Evolutionary conservation across 495 filamentous ascomycete genomes (phyloP).

Genomic region (Bryoglossum gracile): DNA sequence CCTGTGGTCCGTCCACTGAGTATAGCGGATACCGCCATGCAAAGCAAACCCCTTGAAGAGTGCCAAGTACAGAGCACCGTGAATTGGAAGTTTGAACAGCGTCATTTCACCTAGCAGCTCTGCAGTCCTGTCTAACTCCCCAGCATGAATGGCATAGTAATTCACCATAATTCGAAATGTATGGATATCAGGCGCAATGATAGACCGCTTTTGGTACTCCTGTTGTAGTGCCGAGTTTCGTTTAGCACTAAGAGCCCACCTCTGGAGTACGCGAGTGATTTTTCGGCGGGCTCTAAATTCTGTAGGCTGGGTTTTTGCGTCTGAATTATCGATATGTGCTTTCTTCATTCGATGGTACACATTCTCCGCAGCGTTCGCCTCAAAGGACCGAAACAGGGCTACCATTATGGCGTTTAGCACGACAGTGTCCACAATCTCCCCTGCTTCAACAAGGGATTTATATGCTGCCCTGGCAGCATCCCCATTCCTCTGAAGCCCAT

Average conservation of each 20-base stretch:
- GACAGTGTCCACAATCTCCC: slow-evolving; percentile 81
- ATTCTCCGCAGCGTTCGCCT: slow-evolving; percentile 62
- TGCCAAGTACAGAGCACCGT: slow-evolving; percentile 55
- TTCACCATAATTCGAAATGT: slow-evolving; percentile 62
- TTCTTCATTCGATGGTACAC: slow-evolving; percentile 77
- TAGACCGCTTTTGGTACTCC: slow-evolving; percentile 45
- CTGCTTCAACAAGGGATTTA: slow-evolving; percentile 64
- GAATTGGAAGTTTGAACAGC: slow-evolving; percentile 43
- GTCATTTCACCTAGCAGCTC: slow-evolving; percentile 61
- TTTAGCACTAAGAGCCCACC: slow-evolving; percentile 38
- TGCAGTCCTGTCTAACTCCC: slow-evolving; percentile 49
- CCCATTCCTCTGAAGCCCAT: slow-evolving; percentile 62
- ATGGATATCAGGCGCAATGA: slow-evolving; percentile 51
- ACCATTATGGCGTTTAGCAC: slow-evolving; percentile 80
- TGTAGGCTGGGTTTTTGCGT: slow-evolving; percentile 29
- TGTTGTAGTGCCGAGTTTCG: slow-evolving; percentile 34
- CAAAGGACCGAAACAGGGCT: slow-evolving; percentile 65
- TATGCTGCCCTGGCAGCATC: slow-evolving; percentile 65
- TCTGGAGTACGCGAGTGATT: slow-evolving; percentile 48
- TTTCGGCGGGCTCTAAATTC: slow-evolving; percentile 41
- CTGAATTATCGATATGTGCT: slow-evolving; percentile 35
- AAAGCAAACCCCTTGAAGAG: slow-evolving; percentile 68
- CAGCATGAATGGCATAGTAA: slow-evolving; percentile 43
- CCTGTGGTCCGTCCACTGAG: slow-evolving; percentile 55
- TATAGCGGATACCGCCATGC: slow-evolving; percentile 57